Conservation (phyloP, 2,329 filamentous ascomycete species). For the Xylaria sp. region DNA sequence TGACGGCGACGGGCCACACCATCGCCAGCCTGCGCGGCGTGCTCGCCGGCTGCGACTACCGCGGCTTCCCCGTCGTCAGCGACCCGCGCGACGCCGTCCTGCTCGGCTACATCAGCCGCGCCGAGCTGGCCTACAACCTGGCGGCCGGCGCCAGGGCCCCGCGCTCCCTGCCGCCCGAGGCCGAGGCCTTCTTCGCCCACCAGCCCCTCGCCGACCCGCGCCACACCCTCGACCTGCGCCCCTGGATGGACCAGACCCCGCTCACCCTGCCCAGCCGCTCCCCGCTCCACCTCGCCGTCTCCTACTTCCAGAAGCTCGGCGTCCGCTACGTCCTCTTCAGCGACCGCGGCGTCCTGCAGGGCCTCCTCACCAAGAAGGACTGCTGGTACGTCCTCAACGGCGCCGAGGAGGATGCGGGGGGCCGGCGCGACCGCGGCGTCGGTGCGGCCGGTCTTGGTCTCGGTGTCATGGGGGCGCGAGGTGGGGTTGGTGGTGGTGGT, state of each 20-base stretch:
- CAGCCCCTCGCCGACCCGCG: constrained; percentile 78
- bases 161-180: constrained; percentile 66
- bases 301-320: constrained; percentile 93
- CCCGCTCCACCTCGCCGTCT: constrained; percentile 80
- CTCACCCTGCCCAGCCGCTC: constrained; percentile 81
- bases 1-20: constrained; percentile 86
- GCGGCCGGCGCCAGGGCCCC: constrained; percentile 59
- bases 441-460: constrained; percentile 31
- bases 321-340: constrained; percentile 87
- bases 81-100: constrained; percentile 77
- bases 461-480: constrained; percentile 45
- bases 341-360: constrained; percentile 79
- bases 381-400: constrained; percentile 91
- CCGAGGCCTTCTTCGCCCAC: constrained; percentile 83
- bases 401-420: constrained; percentile 63
- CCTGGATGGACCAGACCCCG: constrained; percentile 99
- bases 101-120: constrained; percentile 91
- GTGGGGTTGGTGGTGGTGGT: constrained; percentile 39
- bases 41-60: constrained; percentile 74
- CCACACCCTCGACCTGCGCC: constrained; percentile 81
- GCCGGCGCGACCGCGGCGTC: constrained; percentile 3
- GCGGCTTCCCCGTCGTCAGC: constrained; percentile 88
- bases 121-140: constrained; percentile 83
- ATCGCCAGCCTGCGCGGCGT: constrained; percentile 73
- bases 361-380: constrained; percentile 95